Base-by-base conservation (phyloP, 75 land plant genomes). In the Cryptomeria japonica region DNA sequence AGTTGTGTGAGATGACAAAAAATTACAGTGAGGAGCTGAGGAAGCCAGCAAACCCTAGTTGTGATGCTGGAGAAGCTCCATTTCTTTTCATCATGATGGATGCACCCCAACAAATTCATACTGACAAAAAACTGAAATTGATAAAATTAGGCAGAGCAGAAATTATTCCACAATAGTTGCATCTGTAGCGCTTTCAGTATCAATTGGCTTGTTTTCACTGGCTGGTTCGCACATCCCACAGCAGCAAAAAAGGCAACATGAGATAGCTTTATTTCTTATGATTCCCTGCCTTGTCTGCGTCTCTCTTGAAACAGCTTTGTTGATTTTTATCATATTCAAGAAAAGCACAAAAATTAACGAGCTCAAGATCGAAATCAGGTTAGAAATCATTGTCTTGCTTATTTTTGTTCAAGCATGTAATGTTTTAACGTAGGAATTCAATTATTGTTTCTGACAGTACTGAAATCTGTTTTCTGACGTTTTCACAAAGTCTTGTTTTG, bases 21-120 rank as follows among this genome's bases (percentile, higher is more conserved):
- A 51, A 12, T 51, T 51, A 51, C 53, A 12, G 0, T 51, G 53
- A 51, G 15, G 53, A 51, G 53, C 53, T 12, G 53, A 13, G 1
- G 53, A 51, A 51, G 15, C 53, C 53, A 12, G 2, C 53, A 51
- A 51, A 51, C 46, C 46, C 46, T 13, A 51, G 53, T 51, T 51
- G 53, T 51, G 53, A 51, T 11, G 15, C 15, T 12, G 53, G 53
- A 51, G 53, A 51, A 51, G 53, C 95, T 94, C 2, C 97, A 97
- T 0, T 87, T 82, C 10, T 93, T 58, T 58, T 58, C 5, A 58
- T 58, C 64, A 19, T 18, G 25, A 58, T 58, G 64, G 64, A 58
- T 3, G 0, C 5, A 58, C 25, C 19, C 15, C 64, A 14, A 3
- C 64, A 0, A 18, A 19, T 18, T 19, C 5, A 58, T 2, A 19